phyloP scores from a whole-genome alignment of 164 flowering plant species.

The Santalum album region DNA sequence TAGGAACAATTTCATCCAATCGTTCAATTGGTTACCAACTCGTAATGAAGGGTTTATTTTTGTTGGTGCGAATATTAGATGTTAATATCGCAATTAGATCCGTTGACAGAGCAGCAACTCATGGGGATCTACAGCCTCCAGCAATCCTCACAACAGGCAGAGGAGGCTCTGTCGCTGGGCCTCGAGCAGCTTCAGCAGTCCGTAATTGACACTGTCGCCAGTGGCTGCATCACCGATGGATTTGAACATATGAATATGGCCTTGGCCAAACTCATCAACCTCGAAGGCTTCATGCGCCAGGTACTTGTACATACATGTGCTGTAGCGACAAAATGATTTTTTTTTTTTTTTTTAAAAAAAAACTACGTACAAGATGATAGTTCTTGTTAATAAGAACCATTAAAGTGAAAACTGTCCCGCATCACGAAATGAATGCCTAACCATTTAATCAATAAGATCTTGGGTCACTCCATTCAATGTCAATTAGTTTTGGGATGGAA shows the following conservation, averaged over 20 bases:
- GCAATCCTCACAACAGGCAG: conserved; percentile 86
- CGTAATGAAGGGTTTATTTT: neutral
- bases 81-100: conserved; percentile 68
- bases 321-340: too few species aligned
- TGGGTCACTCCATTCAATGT: too few species aligned
- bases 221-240: conserved; percentile 44
- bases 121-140: conserved; percentile 82
- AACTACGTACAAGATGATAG: too few species aligned
- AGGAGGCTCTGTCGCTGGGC: conserved; percentile 94
- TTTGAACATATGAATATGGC: conserved; percentile 94
- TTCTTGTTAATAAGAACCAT: too few species aligned
- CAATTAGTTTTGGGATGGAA: too few species aligned
- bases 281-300: conserved; percentile 94
- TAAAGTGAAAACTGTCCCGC: too few species aligned
- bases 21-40: too few species aligned
- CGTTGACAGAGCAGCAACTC: conserved; percentile 82
- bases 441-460: too few species aligned
- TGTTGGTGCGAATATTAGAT: conserved; percentile 32
- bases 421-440: too few species aligned
- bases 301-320: too few species aligned
- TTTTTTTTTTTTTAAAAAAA: too few species aligned
- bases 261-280: conserved; percentile 73
- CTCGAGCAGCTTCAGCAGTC: conserved; percentile 88
- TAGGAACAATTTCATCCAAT: too few species aligned
- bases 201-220: conserved; percentile 64